Evolutionary conservation across 2,329 filamentous ascomycete genomes (phyloP).

Genomic region (Colletotrichum tofieldiae): DNA sequence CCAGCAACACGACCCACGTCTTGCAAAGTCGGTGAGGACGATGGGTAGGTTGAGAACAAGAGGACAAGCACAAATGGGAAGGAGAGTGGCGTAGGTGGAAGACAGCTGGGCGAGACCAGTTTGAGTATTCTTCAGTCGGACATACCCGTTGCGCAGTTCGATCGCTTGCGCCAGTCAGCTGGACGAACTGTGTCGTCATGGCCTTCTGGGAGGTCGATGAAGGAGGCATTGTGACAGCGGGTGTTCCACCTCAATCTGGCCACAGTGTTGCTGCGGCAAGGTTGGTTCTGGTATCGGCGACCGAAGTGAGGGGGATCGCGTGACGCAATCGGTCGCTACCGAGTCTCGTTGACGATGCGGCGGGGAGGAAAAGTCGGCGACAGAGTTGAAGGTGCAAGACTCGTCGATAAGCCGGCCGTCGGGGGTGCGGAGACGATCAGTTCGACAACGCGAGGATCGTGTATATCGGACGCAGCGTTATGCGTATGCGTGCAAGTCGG

Average conservation of each 20-base stretch:
- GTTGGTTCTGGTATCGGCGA: neutral
- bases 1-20: conserved; percentile 11
- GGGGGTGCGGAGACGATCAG: neutral
- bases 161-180: conserved; percentile 61
- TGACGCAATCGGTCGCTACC: conserved; percentile 31
- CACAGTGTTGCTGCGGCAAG: conserved; percentile 12
- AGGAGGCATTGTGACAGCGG: conserved; percentile 53
- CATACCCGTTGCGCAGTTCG: conserved; percentile 63
- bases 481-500: conserved; percentile 7
- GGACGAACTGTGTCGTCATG: conserved; percentile 59
- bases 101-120: neutral
- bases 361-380: neutral
- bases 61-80: neutral
- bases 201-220: conserved; percentile 58
- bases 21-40: conserved; percentile 13
- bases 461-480: conserved; percentile 4
- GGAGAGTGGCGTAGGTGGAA: conserved; percentile 9
- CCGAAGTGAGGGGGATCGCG: conserved; percentile 16
- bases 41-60: neutral
- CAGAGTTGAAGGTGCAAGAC: neutral
- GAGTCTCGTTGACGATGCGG: conserved; percentile 21
- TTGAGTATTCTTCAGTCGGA: conserved; percentile 41
- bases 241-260: conserved; percentile 4
- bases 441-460: conserved; percentile 1
- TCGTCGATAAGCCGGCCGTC: neutral